phyloP scores from a whole-genome alignment of 129 eudicot species.

The Helianthus annuus region DNA sequence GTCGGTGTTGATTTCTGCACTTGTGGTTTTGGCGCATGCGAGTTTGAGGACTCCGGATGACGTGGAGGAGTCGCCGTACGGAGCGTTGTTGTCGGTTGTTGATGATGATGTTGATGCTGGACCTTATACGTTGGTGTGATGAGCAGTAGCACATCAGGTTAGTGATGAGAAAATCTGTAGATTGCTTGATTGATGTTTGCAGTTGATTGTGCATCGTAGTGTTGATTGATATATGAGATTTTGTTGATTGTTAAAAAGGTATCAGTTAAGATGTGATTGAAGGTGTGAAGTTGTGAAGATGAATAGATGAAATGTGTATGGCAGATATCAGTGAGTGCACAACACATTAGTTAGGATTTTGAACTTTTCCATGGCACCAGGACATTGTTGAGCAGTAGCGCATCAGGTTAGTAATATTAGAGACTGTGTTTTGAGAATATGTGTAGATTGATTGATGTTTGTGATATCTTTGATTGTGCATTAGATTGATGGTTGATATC shows the following conservation, averaged over 20 bases:
- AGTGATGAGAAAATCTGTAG: background rate
- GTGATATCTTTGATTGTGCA: background rate
- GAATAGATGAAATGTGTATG: background rate
- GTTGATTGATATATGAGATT: background rate
- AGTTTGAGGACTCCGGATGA: slow-evolving; percentile 54
- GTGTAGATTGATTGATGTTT: slow-evolving; percentile 24
- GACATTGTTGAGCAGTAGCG: too few relatives aligned
- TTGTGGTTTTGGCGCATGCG: slow-evolving; percentile 46
- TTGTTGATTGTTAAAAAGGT: background rate
- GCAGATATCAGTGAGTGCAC: background rate
- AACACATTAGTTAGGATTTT: too few relatives aligned
- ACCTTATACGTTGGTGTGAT: slow-evolving; percentile 42
- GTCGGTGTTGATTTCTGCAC: slow-evolving; percentile 28
- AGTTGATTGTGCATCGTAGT: background rate
- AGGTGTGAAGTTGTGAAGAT: background rate
- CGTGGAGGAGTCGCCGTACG: slow-evolving; percentile 47
- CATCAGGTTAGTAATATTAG: too few relatives aligned
- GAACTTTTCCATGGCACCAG: too few relatives aligned
- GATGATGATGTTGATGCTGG: slow-evolving; percentile 44
- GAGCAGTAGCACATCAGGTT: background rate
- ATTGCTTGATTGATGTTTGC: background rate
- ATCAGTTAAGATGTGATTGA: background rate
- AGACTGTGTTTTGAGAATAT: too few relatives aligned
- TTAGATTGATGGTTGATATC: background rate
- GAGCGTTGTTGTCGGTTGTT: slow-evolving; percentile 51